A percentile compares a stretch with the other conserved stretches of the same genome.
These are phyloP conservation scores for Pseudocercospora vitis DNA, from an alignment of 2,329 filamentous ascomycete species.

Conservation along the genomic window DNA sequence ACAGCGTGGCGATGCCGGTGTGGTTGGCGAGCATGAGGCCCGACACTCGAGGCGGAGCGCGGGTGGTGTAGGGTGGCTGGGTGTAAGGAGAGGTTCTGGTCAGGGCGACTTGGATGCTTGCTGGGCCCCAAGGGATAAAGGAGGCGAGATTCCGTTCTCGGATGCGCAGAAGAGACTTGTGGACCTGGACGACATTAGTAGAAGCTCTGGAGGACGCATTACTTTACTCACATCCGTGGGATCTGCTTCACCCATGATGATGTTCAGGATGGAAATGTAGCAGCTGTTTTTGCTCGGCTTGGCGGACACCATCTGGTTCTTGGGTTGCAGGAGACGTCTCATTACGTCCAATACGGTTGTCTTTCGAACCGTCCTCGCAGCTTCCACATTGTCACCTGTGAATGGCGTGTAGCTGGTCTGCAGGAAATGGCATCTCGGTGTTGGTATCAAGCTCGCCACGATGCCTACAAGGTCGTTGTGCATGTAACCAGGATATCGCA, in stretches of 20 bases:
- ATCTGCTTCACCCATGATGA: conserved; percentile 97
- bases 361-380: conserved; percentile 96
- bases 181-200: conserved; percentile 55
- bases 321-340: conserved; percentile 90
- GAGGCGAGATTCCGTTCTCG: conserved; percentile 89
- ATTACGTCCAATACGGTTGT: conserved; percentile 98
- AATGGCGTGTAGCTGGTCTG: conserved; percentile 99
- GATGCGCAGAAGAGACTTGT: conserved; percentile 96
- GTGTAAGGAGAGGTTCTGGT: conserved; percentile 97
- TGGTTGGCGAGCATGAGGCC: conserved; percentile 98
- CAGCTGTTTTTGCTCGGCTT: conserved; percentile 95
- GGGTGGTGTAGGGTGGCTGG: conserved; percentile 88
- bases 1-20: conserved; percentile 93
- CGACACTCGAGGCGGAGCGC: conserved; percentile 82
- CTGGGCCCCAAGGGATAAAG: conserved; percentile 98
- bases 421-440: conserved; percentile 93
- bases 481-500: conserved; percentile 98
- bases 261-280: conserved; percentile 98
- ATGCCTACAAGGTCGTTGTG: conserved; percentile 99
- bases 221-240: conserved; percentile 71
- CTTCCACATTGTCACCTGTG: conserved; percentile 91
- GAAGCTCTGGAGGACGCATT: not conserved
- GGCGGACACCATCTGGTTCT: conserved; percentile 98
- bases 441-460: conserved; percentile 91
- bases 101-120: conserved; percentile 93